Evolutionary conservation across 2,329 filamentous ascomycete genomes (phyloP), one percentile per base, ranked within the genome.

Genomic region (Aspergillus sp.): DNA sequence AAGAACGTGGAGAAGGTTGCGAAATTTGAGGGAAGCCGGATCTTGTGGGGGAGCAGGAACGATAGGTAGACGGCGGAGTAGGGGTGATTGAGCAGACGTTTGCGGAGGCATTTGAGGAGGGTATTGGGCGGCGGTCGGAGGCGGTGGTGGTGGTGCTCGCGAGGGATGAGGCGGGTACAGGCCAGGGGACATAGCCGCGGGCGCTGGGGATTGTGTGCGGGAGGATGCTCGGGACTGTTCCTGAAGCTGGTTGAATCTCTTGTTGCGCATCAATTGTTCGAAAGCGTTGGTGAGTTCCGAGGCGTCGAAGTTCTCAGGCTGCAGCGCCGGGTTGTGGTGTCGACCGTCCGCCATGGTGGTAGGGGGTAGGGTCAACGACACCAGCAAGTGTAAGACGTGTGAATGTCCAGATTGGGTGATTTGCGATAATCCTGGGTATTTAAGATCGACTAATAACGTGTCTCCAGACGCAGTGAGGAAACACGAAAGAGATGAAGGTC

Each of bases 241-340:
- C 69, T 89, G 87, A 54, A 97, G 83, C 65, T 93, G 91, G 74
- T 91, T 93, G 82, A 97, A 87, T 76, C 92, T 87, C 81, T 91
- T 93, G 60, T 91, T 92, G 75, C 91, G 89, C 72, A 98, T 84
- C 62, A 96, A 81, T 65, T 92, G 89, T 74, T 96, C 91, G 76
- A 97, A 97, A 72, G 92, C 90, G 70, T 89, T 81, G 55, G 91
- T 89, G 70, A 98, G 81, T 61, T 92, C 91, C 70, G 87, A 84
- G 25, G 92, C 91, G 87, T 92, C 90, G 72, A 89, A 89, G 69
- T 86, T 72, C 62, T 68, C 60, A 52, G 63, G 55, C 49, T 62
- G 67, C 56, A 68, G 68, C 66, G 65, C 68, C 66, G 70, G 72
- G 57, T 71, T 70, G 59, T 69, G 71, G 57, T 69, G 67, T 70